phyloP scores from a whole-genome alignment of 768 basidiomycete species.

The Tulasnella sp. region DNA sequence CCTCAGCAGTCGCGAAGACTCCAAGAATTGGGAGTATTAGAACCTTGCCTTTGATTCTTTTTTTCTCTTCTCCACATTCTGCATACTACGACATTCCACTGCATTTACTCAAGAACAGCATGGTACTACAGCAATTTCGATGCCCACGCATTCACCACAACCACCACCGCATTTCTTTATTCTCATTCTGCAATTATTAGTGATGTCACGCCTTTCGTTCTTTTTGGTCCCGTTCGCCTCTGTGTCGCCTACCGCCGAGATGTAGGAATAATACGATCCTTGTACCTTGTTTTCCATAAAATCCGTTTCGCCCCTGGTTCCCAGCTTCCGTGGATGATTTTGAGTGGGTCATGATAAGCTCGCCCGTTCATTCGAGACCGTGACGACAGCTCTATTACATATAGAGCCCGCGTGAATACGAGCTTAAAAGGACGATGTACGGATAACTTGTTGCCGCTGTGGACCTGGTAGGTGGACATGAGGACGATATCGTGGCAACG shows the following conservation, averaged over 20 bases:
- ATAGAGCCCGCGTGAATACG: too few relatives aligned
- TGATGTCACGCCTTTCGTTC: neutral
- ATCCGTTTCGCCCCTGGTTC: neutral
- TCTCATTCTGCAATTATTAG: neutral
- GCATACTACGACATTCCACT: neutral
- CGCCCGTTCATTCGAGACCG: too few relatives aligned
- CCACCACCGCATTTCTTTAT: neutral
- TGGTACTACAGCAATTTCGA: neutral
- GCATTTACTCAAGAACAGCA: neutral
- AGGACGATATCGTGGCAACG: too few relatives aligned
- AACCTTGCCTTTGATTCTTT: neutral
- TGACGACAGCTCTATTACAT: too few relatives aligned
- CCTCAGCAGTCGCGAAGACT: neutral
- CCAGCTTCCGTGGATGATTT: neutral
- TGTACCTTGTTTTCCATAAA: neutral
- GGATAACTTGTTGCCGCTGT: too few relatives aligned
- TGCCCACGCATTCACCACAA: neutral
- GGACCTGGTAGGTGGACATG: too few relatives aligned
- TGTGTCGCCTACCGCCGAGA: neutral
- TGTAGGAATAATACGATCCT: slow-evolving; percentile 1
- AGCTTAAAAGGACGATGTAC: too few relatives aligned
- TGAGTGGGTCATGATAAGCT: too few relatives aligned
- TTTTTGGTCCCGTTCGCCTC: neutral
- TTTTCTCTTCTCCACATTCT: neutral
- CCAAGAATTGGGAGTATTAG: slow-evolving; percentile 1